Evolutionary conservation across 2,329 filamentous ascomycete species (phyloP).

Genomic region (Penicillium nordicum): DNA sequence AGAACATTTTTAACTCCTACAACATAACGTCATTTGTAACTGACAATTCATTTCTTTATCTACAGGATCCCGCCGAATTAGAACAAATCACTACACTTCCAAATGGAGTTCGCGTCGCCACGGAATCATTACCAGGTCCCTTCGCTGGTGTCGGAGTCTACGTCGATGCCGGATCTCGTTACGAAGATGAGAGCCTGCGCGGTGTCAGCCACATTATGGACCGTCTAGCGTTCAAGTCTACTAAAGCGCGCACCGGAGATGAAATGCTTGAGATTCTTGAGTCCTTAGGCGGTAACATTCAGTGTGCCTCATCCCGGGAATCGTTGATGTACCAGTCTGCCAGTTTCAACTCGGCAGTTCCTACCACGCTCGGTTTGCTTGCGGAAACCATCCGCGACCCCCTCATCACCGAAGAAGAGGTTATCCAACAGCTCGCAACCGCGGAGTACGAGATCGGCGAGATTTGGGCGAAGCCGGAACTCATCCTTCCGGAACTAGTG

Average conservation of each 20-base stretch:
- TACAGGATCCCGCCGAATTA: conserved; percentile 76
- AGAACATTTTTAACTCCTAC: not conserved
- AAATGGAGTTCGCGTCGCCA: conserved; percentile 92
- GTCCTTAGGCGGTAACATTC: conserved; percentile 87
- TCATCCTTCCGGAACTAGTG: conserved; percentile 91
- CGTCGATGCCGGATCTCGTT: conserved; percentile 90
- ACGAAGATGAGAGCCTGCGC: conserved; percentile 78
- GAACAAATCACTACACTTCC: conserved; percentile 82
- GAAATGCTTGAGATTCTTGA: conserved; percentile 86
- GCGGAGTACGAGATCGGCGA: conserved; percentile 94
- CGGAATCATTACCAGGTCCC: conserved; percentile 87
- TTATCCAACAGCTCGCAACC: conserved; percentile 80
- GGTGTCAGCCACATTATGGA: conserved; percentile 97
- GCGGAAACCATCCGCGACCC: conserved; percentile 93
- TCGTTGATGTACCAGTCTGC: conserved; percentile 98
- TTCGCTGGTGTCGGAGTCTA: conserved; percentile 96
- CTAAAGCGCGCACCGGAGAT: conserved; percentile 67
- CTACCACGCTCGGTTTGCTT: conserved; percentile 74
- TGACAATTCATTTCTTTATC: conserved; percentile 3
- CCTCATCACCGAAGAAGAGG: conserved; percentile 78
- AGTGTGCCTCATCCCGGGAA: conserved; percentile 92
- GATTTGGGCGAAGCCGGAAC: conserved; percentile 95
- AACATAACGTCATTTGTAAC: not conserved
- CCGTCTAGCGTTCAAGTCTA: conserved; percentile 88
- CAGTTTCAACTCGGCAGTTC: conserved; percentile 91